A percentile compares a stretch with the other conserved stretches of the same genome.
phyloP scores from a whole-genome alignment of 2,329 filamentous ascomycete genomes.

The Keithomyces neogunnii region DNA sequence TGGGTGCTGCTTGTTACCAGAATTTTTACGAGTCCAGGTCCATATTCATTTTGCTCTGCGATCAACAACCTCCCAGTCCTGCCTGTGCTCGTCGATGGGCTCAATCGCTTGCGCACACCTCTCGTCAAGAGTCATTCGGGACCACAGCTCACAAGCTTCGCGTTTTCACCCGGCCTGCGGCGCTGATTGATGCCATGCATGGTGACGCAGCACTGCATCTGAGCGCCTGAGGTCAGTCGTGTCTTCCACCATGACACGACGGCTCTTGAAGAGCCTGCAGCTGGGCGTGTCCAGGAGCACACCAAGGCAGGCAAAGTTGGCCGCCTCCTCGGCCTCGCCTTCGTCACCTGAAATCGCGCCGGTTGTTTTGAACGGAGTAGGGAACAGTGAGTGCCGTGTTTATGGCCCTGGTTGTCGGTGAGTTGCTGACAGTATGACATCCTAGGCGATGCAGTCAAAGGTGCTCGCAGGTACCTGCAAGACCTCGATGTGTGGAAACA shows the following conservation, averaged over 20 bases:
- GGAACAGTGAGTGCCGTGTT: constrained; percentile 8
- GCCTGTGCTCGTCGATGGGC: background rate
- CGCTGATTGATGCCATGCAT: background rate
- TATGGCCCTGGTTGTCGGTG: background rate
- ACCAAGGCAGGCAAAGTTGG: background rate
- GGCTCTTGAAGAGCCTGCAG: constrained; percentile 7
- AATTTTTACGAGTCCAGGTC: no score
- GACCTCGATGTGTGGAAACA: constrained; percentile 62
- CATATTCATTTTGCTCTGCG: no score
- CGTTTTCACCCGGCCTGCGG: background rate
- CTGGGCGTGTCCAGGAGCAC: constrained; percentile 4
- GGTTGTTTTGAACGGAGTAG: constrained; percentile 3
- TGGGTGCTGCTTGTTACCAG: no score
- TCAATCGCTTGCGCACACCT: background rate
- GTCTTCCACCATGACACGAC: constrained; percentile 10
- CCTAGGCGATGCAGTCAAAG: constrained; percentile 13
- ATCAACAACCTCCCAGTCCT: no score
- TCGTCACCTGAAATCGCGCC: constrained; percentile 5
- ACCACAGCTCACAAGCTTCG: background rate
- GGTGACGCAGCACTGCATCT: background rate
- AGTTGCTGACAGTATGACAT: background rate
- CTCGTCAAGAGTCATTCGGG: background rate
- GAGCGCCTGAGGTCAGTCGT: constrained; percentile 1
- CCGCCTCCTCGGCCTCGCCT: background rate
- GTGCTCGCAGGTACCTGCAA: constrained; percentile 37